A percentile compares a stretch with the other conserved stretches of the same genome.
These are phyloP conservation scores for Ustilago bromivora DNA, from an alignment of 1,284 basidiomycete species.

Conservation along the genomic window DNA sequence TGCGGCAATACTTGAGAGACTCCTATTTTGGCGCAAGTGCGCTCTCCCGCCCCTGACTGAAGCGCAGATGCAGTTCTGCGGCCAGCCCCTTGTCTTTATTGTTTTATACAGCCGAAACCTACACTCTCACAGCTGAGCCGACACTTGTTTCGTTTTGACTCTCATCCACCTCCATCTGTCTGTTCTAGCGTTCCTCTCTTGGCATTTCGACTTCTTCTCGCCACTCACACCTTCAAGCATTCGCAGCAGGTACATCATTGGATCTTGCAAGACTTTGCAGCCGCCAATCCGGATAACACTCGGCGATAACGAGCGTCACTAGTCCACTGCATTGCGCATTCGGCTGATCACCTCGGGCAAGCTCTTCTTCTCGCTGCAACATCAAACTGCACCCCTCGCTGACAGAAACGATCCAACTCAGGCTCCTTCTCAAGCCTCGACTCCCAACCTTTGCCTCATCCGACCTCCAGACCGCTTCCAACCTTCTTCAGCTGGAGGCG, in stretches of 20 bases:
- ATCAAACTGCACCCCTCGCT: too few relatives aligned
- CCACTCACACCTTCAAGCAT: too few relatives aligned
- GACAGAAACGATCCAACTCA: background rate
- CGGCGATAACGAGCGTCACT: background rate
- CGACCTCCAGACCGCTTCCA: too few relatives aligned
- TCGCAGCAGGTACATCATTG: too few relatives aligned
- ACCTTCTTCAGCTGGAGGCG: background rate
- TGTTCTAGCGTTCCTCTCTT: background rate
- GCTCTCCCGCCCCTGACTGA: too few relatives aligned
- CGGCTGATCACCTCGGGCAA: background rate
- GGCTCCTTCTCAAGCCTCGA: background rate
- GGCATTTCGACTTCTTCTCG: background rate
- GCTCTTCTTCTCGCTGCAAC: background rate
- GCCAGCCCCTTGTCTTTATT: too few relatives aligned
- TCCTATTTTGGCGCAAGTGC: background rate
- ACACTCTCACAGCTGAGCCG: conserved; percentile 4
- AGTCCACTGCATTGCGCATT: background rate
- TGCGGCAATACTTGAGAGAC: background rate
- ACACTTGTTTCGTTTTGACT: background rate
- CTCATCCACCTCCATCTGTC: background rate
- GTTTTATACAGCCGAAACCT: conserved; percentile 18
- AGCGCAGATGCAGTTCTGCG: too few relatives aligned
- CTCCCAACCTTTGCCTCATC: background rate
- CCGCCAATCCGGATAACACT: too few relatives aligned
- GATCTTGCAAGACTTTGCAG: too few relatives aligned